phyloP scores from a whole-genome alignment of 164 flowering plant species.

The Tetracentron sinense region DNA sequence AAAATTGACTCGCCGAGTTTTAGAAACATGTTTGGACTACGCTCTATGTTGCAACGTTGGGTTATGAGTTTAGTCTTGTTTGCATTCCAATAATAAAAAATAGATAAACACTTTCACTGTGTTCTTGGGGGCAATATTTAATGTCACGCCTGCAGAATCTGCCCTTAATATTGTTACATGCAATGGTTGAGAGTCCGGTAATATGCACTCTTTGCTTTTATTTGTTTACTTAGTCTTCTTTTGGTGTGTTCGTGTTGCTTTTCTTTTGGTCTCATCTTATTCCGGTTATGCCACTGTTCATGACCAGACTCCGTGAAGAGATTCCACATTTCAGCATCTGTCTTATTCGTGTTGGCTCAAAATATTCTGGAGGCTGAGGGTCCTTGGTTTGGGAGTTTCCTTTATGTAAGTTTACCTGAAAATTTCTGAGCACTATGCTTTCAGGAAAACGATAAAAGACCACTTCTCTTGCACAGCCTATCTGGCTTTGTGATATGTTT shows the following conservation, averaged over 20 bases:
- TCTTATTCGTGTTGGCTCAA: slow-evolving; percentile 89
- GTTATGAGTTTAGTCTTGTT: no score
- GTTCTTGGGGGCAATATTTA: not conserved
- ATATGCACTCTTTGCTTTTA: not conserved
- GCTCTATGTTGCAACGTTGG: no score
- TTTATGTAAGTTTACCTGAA: slow-evolving; percentile 51
- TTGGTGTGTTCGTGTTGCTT: not conserved
- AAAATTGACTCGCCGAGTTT: no score
- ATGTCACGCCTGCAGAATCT: not conserved
- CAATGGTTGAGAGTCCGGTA: no score
- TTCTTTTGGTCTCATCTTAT: not conserved
- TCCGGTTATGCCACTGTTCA: slow-evolving; percentile 11
- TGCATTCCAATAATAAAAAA: no score
- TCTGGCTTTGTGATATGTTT: slow-evolving; percentile 11
- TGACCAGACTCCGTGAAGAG: slow-evolving; percentile 86
- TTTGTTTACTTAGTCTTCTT: not conserved
- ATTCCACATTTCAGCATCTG: slow-evolving; percentile 88
- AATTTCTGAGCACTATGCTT: not conserved
- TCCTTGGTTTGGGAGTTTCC: slow-evolving; percentile 84
- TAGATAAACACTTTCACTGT: not conserved
- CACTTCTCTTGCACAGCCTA: not conserved
- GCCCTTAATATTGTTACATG: not conserved
- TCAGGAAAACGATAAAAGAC: not conserved
- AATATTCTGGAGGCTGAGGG: slow-evolving; percentile 96
- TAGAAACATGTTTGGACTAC: no score